Evolutionary conservation across 306 rosid genomes (phyloP), one percentile per base, ranked within the genome.

Genomic region (Castanea mollissima): DNA sequence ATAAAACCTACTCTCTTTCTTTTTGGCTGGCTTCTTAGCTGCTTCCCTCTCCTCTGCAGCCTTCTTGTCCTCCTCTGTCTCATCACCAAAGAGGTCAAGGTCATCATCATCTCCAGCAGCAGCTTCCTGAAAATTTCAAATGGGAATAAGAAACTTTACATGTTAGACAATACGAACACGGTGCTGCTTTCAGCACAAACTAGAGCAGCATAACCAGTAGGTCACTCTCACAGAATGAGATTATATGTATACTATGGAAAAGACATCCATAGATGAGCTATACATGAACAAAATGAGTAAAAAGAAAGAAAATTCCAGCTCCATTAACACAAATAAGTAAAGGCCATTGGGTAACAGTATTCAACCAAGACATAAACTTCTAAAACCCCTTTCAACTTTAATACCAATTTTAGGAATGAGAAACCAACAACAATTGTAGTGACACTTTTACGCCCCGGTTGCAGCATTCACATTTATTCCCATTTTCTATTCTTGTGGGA

Each of bases 11-110:
- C 98, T 93, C 78, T 93, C 98, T 90, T 93, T 93, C 90, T 93
- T 93, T 93, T 91, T 92, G 57, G 94, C 54, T 5, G 88, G 25
- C 85, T 93, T 93, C 32, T 91, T 93, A 49, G 93, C 82, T 54
- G 98, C 90, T 85, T 88, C 95, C 85, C 94, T 87, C 80, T 87
- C 93, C 79, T 86, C 98, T 10, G 94, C 93, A 56, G 93, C 97
- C 80, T 89, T 89, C 93, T 91, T 91, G 25, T 93, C 98, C 52
- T 93, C 97, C 83, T 93, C 98, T 2, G 98, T 93, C 85, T 93
- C 98, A 64, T 93, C 97, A 49, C 95, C 98, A 27, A 93, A 93
- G 85, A 93, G 98, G 74, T 90, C 98, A 23, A 93, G 84, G 83
- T 93, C 98, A 38, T 93, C 92, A 75, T 90, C 97, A 15, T 86